A percentile compares a stretch with the other conserved stretches of the same genome.
Conservation (phyloP, 495 filamentous ascomycete species). For the Aspergillus incahuasiensis region DNA sequence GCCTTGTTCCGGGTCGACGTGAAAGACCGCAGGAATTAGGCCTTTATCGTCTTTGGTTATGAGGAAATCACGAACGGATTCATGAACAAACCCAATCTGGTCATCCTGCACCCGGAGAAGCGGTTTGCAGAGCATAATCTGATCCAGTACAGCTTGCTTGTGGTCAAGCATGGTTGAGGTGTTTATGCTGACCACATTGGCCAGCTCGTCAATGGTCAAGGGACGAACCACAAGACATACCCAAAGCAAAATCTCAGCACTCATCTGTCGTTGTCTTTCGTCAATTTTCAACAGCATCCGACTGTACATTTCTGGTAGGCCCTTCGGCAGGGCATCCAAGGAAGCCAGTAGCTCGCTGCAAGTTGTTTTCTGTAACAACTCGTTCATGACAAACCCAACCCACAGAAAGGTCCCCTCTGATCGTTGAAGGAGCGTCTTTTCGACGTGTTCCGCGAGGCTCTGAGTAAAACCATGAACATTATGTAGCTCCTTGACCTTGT, state of each 20-base stretch:
- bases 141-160: not conserved
- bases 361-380: conserved; percentile 17
- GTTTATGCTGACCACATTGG: not conserved
- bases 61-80: not conserved
- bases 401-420: conserved; percentile 45
- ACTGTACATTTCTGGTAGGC: not conserved
- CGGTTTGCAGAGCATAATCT: not conserved
- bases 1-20: not conserved
- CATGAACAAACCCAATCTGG: not conserved
- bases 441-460: conserved; percentile 20
- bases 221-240: not conserved
- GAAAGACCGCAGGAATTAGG: too few relatives aligned
- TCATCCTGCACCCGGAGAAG: not conserved
- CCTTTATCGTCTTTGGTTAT: not conserved
- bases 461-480: not conserved
- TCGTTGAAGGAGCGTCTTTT: conserved; percentile 25
- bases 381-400: conserved; percentile 40
- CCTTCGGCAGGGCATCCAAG: not conserved
- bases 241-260: not conserved
- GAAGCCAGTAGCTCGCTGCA: not conserved
- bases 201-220: not conserved
- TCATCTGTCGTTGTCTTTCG: not conserved
- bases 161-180: too few relatives aligned
- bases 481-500: not conserved
- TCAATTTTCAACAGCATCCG: not conserved